A percentile compares a stretch with the other conserved stretches of the same genome.
These are phyloP conservation scores for Tulasnella sp. DNA, from an alignment of 768 basidiomycete species.

Conservation along the genomic window DNA sequence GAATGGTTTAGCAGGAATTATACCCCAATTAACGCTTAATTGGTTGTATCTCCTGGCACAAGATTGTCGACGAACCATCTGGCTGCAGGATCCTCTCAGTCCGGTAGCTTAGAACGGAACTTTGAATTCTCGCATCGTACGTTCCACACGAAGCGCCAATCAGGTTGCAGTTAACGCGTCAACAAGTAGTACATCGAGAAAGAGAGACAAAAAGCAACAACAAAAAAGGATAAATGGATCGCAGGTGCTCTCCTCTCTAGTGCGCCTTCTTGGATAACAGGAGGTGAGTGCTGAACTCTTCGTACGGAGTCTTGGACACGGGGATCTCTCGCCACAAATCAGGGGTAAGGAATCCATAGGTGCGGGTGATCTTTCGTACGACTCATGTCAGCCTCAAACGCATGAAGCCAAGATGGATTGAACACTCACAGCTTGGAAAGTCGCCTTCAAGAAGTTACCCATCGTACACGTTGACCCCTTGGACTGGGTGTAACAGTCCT, in stretches of 20 bases:
- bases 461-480: conserved; percentile 98
- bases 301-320: conserved; percentile 78
- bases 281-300: conserved; percentile 89
- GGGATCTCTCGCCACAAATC: conserved; percentile 96
- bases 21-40: too few species aligned
- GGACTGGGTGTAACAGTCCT: conserved; percentile 95
- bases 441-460: conserved; percentile 98
- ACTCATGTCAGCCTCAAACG: background rate
- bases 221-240: background rate
- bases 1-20: too few species aligned
- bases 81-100: too few species aligned
- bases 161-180: too few species aligned
- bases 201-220: background rate
- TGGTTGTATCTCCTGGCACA: too few species aligned
- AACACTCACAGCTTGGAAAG: conserved; percentile 69
- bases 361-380: conserved; percentile 74
- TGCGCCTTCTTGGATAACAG: conserved; percentile 51
- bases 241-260: background rate
- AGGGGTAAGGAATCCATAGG: conserved; percentile 95
- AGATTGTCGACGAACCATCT: too few species aligned
- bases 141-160: too few species aligned
- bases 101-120: too few species aligned
- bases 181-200: background rate
- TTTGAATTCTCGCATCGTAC: too few species aligned
- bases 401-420: background rate